Percentiles rank a stretch among this genome's conserved stretches.
Conservation (phyloP, 768 basidiomycete genomes). For the Terana coerulea region DNA sequence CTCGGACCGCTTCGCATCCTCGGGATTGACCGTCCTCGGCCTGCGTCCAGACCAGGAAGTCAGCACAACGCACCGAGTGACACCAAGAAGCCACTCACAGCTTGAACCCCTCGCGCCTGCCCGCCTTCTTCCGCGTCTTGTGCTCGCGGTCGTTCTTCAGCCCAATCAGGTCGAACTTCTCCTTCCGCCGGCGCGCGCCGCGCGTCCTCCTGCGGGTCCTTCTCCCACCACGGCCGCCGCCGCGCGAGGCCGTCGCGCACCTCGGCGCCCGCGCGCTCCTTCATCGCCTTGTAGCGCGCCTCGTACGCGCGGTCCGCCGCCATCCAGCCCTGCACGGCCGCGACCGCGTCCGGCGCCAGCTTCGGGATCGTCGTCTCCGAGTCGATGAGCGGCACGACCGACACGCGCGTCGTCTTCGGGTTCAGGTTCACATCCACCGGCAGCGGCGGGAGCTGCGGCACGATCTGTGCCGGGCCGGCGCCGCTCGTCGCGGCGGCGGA, state of each 20-base stretch:
- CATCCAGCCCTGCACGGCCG: constrained; percentile 59
- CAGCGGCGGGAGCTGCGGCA: constrained; percentile 40
- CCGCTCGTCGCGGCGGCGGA: constrained; percentile 17
- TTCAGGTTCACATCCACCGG: constrained; percentile 45
- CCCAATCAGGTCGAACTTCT: constrained; percentile 33
- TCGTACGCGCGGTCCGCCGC: constrained; percentile 58
- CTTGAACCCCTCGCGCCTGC: constrained; percentile 64
- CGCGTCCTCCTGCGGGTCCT: constrained; percentile 38
- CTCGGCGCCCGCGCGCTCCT: constrained; percentile 50
- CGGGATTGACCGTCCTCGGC: constrained; percentile 54
- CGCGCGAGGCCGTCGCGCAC: constrained; percentile 39
- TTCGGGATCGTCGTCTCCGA: constrained; percentile 52
- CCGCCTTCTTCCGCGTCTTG: constrained; percentile 42
- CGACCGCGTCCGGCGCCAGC: constrained; percentile 48
- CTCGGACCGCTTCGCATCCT: constrained; percentile 64
- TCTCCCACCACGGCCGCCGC: constrained; percentile 60
- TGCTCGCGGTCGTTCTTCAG: constrained; percentile 35
- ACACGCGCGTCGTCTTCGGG: constrained; percentile 55
- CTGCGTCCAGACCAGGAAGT: constrained; percentile 32
- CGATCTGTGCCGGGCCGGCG: constrained; percentile 13
- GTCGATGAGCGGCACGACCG: constrained; percentile 54
- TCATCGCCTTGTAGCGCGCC: constrained; percentile 42
- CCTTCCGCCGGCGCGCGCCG: constrained; percentile 37
- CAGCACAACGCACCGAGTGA: background rate
- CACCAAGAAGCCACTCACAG: constrained; percentile 55